Evolutionary conservation across 106 monocot species (phyloP).

Genomic region (Phalaenopsis aphrodite): DNA sequence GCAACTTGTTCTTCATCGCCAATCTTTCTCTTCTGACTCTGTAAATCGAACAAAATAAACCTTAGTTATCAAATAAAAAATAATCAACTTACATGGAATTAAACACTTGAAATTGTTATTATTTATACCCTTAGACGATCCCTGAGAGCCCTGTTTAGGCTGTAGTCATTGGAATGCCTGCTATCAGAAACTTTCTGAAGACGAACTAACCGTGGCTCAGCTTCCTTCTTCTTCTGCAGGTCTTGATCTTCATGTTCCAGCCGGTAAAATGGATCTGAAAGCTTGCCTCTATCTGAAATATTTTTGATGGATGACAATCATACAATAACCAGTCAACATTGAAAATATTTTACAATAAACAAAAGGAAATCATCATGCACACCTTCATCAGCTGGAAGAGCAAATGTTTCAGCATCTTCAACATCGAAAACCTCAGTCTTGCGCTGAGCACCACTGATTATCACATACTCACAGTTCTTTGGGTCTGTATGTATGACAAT

Average conservation of each 20-base stretch:
- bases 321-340: background rate
- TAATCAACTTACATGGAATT: background rate
- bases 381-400: conserved; percentile 94
- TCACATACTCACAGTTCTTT: conserved; percentile 85
- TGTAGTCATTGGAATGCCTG: conserved; percentile 81
- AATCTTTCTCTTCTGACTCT: conserved; percentile 81
- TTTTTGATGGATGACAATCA: conserved; percentile 1
- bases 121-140: conserved; percentile 60
- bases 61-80: background rate
- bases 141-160: conserved; percentile 75
- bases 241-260: conserved; percentile 95
- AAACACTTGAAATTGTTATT: background rate
- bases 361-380: background rate
- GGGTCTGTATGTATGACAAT: conserved; percentile 95
- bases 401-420: conserved; percentile 91
- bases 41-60: background rate
- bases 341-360: background rate
- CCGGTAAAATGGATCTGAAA: conserved; percentile 86
- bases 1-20: conserved; percentile 63
- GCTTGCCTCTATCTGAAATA: conserved; percentile 72
- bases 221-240: conserved; percentile 91
- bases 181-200: conserved; percentile 83
- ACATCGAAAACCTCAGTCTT: conserved; percentile 90
- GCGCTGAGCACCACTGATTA: conserved; percentile 78
- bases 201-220: conserved; percentile 74